A percentile compares a stretch with the other conserved stretches of the same genome.
These are phyloP conservation scores for Macroventuria anomochaeta DNA, from an alignment of 2,329 filamentous ascomycete species.

Conservation along the genomic window DNA sequence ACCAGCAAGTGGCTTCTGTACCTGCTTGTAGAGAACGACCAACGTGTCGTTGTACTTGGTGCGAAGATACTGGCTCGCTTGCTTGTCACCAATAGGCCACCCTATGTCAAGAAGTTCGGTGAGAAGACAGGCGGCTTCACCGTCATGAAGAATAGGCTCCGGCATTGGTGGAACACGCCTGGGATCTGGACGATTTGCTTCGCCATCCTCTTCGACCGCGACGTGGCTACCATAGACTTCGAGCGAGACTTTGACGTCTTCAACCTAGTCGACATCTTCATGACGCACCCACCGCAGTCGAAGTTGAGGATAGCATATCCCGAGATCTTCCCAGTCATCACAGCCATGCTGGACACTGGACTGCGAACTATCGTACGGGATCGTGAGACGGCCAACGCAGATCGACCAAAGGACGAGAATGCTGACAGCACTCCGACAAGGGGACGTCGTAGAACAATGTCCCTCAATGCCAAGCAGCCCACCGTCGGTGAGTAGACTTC, in stretches of 20 bases:
- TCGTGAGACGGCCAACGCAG: conserved; percentile 32
- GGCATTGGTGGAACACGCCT: conserved; percentile 86
- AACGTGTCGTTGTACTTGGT: conserved; percentile 80
- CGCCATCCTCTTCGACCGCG: conserved; percentile 83
- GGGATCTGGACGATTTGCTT: conserved; percentile 88
- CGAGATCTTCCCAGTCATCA: conserved; percentile 80
- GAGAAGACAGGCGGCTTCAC: conserved; percentile 86
- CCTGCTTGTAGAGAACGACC: conserved; percentile 83
- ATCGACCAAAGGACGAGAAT: conserved; percentile 24
- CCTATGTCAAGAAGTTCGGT: conserved; percentile 84
- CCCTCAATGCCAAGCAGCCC: conserved; percentile 64
- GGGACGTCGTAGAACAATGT: conserved; percentile 68
- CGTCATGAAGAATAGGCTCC: conserved; percentile 82
- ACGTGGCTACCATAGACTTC: conserved; percentile 77
- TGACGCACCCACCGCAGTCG: conserved; percentile 45
- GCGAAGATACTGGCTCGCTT: conserved; percentile 84
- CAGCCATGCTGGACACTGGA: conserved; percentile 85
- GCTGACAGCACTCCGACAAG: conserved; percentile 38
- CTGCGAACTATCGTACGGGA: conserved; percentile 61
- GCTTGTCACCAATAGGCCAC: conserved; percentile 79
- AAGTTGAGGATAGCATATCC: conserved; percentile 73
- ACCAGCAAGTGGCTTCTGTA: conserved; percentile 98
- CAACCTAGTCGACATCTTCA: conserved; percentile 75
- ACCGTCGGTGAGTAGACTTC: conserved; percentile 35
- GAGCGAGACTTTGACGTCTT: conserved; percentile 76